phyloP scores from a whole-genome alignment of 805 yeast genomes.

The Candida berthetii region DNA sequence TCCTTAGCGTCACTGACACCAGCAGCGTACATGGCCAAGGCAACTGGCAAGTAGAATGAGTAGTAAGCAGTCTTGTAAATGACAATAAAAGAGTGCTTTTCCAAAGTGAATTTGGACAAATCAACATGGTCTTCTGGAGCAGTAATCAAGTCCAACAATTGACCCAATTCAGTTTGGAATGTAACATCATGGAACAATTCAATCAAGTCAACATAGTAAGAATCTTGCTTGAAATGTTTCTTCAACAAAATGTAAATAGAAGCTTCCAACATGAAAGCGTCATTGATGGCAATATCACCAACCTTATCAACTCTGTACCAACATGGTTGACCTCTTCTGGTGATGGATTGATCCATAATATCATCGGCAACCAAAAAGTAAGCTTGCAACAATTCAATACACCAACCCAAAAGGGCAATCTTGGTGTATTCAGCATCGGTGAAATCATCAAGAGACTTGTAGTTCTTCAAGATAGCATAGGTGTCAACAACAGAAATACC shows the following conservation, averaged over 20 bases:
- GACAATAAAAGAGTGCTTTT: slow-evolving; percentile 92
- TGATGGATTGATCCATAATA: slow-evolving; percentile 94
- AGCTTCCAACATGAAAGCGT: slow-evolving; percentile 94
- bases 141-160: slow-evolving; percentile 88
- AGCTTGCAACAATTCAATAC: slow-evolving; percentile 90
- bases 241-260: slow-evolving; percentile 86
- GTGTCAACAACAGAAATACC: slow-evolving; percentile 95
- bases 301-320: slow-evolving; percentile 85
- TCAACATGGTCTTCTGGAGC: slow-evolving; percentile 97
- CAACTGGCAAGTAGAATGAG: slow-evolving; percentile 96
- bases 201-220: slow-evolving; percentile 81
- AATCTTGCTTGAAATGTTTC: slow-evolving; percentile 77
- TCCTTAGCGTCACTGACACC: slow-evolving; percentile 69
- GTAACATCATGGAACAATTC: slow-evolving; percentile 97
- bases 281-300: slow-evolving; percentile 93
- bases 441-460: slow-evolving; percentile 52
- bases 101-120: slow-evolving; percentile 76
- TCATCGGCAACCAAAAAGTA: slow-evolving; percentile 97
- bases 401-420: slow-evolving; percentile 91
- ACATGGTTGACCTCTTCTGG: slow-evolving; percentile 98
- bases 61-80: slow-evolving; percentile 96
- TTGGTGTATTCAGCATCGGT: slow-evolving; percentile 66
- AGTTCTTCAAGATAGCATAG: slow-evolving; percentile 70
- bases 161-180: slow-evolving; percentile 97
- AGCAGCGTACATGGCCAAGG: slow-evolving; percentile 90